These are phyloP conservation scores for Hibiscus mutabilis DNA, from an alignment of 345 rosid species.

Conservation along the genomic window DNA sequence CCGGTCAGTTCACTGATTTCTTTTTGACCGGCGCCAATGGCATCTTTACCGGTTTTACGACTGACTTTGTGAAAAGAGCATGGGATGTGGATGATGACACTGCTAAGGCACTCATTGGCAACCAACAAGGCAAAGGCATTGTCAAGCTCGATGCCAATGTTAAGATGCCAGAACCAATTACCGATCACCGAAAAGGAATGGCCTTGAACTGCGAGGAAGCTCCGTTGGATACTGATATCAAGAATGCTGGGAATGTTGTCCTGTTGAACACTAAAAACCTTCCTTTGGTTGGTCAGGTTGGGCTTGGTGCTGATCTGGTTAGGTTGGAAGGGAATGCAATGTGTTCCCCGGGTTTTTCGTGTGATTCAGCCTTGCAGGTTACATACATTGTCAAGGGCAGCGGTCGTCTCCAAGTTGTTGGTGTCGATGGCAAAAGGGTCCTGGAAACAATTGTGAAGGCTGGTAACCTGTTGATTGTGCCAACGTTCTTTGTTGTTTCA, in stretches of 20 bases:
- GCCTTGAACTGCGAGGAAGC: slow-evolving; percentile 76
- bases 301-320: slow-evolving; percentile 87
- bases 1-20: slow-evolving; percentile 80
- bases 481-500: slow-evolving; percentile 80
- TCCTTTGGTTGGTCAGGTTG: slow-evolving; percentile 79
- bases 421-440: slow-evolving; percentile 62
- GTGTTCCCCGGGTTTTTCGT: slow-evolving; percentile 96
- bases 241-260: slow-evolving; percentile 76
- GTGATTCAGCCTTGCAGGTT: slow-evolving; percentile 85
- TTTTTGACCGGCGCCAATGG: slow-evolving; percentile 67
- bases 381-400: slow-evolving; percentile 72
- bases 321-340: slow-evolving; percentile 63
- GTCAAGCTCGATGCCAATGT: slow-evolving; percentile 46
- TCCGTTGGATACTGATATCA: slow-evolving; percentile 68
- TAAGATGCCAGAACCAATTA: slow-evolving; percentile 57
- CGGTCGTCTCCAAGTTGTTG: slow-evolving; percentile 77
- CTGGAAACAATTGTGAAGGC: slow-evolving; percentile 67
- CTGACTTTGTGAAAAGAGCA: slow-evolving; percentile 68
- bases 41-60: slow-evolving; percentile 72
- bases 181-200: slow-evolving; percentile 52
- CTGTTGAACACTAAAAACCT: slow-evolving; percentile 74
- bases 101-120: slow-evolving; percentile 41
- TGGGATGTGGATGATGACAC: slow-evolving; percentile 52
- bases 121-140: slow-evolving; percentile 49
- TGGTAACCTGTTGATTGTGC: slow-evolving; percentile 68